These are phyloP conservation scores for Lunularia cruciata DNA, from an alignment of 225 moss, liverwort and hornwort genomes.

Conservation along the genomic window DNA sequence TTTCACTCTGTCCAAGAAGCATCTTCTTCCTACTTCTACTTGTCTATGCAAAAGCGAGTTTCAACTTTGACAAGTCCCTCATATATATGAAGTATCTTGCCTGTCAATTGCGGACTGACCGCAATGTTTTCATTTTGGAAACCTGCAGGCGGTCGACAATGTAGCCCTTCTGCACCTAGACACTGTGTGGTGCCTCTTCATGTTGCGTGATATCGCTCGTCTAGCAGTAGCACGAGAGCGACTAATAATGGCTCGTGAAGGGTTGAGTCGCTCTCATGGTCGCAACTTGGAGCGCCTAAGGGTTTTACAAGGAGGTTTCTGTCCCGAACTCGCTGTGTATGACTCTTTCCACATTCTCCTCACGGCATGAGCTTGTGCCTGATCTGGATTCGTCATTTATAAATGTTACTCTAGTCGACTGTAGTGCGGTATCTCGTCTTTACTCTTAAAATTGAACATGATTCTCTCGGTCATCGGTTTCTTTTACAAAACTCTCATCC, in stretches of 20 bases:
- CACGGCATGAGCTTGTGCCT: too few relatives aligned
- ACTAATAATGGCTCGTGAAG: conserved; percentile 73
- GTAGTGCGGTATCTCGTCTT: too few relatives aligned
- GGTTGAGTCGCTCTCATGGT: conserved; percentile 84
- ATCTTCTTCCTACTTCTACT: too few relatives aligned
- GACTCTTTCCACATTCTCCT: conserved; percentile 10
- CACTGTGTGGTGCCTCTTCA: conserved; percentile 94
- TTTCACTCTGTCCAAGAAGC: not conserved
- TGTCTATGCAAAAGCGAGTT: too few relatives aligned
- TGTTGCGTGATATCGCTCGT: conserved; percentile 84
- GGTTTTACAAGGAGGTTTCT: conserved; percentile 90
- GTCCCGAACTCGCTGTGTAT: conserved; percentile 93
- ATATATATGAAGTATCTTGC: too few relatives aligned
- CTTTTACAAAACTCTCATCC: too few relatives aligned
- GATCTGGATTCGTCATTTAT: too few relatives aligned
- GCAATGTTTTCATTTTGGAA: not conserved
- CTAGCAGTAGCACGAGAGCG: conserved; percentile 85
- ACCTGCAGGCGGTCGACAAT: conserved; percentile 71
- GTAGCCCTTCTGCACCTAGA: conserved; percentile 95
- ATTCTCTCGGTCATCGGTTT: too few relatives aligned
- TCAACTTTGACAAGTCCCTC: too few relatives aligned
- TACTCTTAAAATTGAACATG: too few relatives aligned
- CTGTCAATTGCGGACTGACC: not conserved
- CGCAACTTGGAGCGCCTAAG: conserved; percentile 80
- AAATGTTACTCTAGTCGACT: not conserved